Base-by-base conservation (phyloP, 2,329 filamentous ascomycete species). In the Ascochyta viciae-villosae region DNA sequence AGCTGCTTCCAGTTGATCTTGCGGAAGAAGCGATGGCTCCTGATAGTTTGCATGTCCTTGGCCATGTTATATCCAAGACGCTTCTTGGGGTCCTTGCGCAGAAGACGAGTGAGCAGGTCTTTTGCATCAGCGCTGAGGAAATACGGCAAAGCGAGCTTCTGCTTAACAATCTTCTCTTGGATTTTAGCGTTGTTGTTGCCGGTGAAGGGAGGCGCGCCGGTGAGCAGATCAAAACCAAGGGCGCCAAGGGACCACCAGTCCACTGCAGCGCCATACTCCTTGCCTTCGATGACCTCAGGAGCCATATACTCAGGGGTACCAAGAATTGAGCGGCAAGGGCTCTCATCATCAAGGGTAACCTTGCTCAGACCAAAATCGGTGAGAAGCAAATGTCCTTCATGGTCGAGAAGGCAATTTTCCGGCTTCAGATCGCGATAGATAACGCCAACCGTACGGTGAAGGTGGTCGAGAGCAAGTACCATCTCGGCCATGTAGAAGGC, bases 401-500 rank as follows among this genome's bases (percentile, higher is more conserved):
- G 81, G 74, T 99, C 95, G 9, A 99, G 82, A 23, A 99, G 88
- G 71, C 94, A 98, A 76, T 99, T 99, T 77, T 99, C 95, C 0
- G 95, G 95, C 81, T 99, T 99, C 56, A 99, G 83, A 73, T 99
- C 95, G 59, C 95, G 91, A 77, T 99, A 99, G 62, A 99, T 89
- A 45, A 99, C 93, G 15, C 95, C 94, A 22, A 98, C 87, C 61
- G 89, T 92, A 65, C 90, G 88, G 78, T 99, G 95, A 24, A 99
- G 85, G 76, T 99, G 93, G 74, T 94, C 91, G 42, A 99, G 85
- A 27, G 95, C 96, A 23, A 99, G 86, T 4, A 96, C 87, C 87
- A 99, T 96, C 79, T 99, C 93, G 0, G 92, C 96, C 91, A 98
- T 96, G 83, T 99, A 99, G 77, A 98, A 99, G 1, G 93, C 91